A percentile compares a stretch with the other conserved stretches of the same genome.
Evolutionary conservation across 2,329 filamentous ascomycete species (phyloP).

Genomic region (Juglanconis juglandina): DNA sequence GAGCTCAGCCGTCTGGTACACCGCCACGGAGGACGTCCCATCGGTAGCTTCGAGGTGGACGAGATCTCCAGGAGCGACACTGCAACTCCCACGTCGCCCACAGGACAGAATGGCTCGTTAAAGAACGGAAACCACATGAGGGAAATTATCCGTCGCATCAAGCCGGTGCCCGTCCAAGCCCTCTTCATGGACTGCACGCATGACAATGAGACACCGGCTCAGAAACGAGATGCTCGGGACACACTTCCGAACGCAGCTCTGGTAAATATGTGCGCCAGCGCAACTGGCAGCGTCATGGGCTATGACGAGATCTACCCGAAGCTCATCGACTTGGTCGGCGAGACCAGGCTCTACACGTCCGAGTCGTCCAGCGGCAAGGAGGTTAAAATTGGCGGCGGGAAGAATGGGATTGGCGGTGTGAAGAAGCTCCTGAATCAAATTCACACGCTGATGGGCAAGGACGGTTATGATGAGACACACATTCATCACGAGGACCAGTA

Average conservation of each 20-base stretch:
- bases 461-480: conserved; percentile 91
- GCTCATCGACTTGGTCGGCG: conserved; percentile 87
- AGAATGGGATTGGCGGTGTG: conserved; percentile 81
- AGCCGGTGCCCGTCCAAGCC: conserved; percentile 84
- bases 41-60: conserved; percentile 96
- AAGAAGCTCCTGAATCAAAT: conserved; percentile 94
- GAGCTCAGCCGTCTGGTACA: conserved; percentile 93
- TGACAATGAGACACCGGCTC: conserved; percentile 93
- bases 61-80: conserved; percentile 66
- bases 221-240: conserved; percentile 91
- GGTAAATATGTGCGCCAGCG: conserved; percentile 92
- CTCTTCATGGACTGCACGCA: conserved; percentile 99
- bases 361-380: conserved; percentile 61
- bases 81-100: conserved; percentile 29
- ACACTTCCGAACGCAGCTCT: conserved; percentile 91
- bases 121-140: conserved; percentile 34
- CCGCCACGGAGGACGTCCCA: conserved; percentile 86
- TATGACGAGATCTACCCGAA: conserved; percentile 96
- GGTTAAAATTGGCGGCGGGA: conserved; percentile 65
- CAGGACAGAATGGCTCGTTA: conserved; percentile 29
- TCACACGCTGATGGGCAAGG: conserved; percentile 91
- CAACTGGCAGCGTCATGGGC: conserved; percentile 93
- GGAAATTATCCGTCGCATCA: conserved; percentile 76
- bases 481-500: conserved; percentile 96
- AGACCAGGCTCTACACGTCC: conserved; percentile 79